These are phyloP conservation scores for Lablab purpureus DNA, from an alignment of 306 rosid species.

Conservation along the genomic window DNA sequence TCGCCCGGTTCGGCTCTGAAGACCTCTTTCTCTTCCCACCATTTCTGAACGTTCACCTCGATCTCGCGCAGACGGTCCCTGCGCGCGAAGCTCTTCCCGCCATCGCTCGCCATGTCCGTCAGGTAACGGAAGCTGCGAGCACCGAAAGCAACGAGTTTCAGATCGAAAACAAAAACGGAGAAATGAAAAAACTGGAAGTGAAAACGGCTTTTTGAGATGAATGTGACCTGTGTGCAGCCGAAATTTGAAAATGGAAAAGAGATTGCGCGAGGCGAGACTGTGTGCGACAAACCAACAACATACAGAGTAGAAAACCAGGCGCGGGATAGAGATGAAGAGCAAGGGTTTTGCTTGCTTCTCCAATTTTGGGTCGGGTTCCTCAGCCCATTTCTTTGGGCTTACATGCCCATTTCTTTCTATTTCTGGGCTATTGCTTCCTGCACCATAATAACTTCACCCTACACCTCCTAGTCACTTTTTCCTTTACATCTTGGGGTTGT, in stretches of 20 bases:
- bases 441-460: too few relatives aligned
- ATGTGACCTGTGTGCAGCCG: neutral
- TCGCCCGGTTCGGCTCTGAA: conserved; percentile 81
- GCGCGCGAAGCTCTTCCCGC: conserved; percentile 77
- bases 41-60: conserved; percentile 65
- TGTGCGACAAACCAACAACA: conserved; percentile 39
- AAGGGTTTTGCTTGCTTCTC: conserved; percentile 26
- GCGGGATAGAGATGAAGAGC: neutral
- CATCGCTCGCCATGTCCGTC: conserved; percentile 63
- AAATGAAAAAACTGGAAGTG: neutral
- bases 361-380: neutral
- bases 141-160: neutral
- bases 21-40: conserved; percentile 86
- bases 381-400: neutral
- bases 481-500: too few relatives aligned
- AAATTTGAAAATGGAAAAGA: neutral
- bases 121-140: conserved; percentile 54
- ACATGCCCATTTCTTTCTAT: neutral
- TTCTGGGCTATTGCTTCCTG: too few relatives aligned
- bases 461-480: too few relatives aligned
- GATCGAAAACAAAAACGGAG: conserved; percentile 20
- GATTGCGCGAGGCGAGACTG: conserved; percentile 11
- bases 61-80: conserved; percentile 81
- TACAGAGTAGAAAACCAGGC: conserved; percentile 14
- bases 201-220: neutral